Evolutionary conservation across 83 land plant species (phyloP), one percentile per base, ranked within the genome.

Genomic region (Isoetes engelmannii): DNA sequence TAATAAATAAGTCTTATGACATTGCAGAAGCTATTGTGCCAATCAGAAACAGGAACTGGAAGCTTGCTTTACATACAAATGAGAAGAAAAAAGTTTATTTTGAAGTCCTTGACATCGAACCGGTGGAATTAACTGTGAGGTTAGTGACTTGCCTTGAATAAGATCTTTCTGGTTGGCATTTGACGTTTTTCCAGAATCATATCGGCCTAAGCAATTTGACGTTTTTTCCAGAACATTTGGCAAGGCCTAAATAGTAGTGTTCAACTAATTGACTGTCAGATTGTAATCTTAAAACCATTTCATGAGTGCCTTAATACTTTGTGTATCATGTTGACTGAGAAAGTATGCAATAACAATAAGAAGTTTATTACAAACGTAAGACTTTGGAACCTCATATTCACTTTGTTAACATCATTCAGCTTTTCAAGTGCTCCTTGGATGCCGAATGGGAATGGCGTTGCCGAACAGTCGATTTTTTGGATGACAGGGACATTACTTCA

Each of bases 401-500:
- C 0, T 28, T 28, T 28, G 37, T 28, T 28, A 28, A 28, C 2
- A 2, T 28, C 54, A 12, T n/a, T n/a, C 12, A 64, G 99, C 81
- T 94, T 94, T 77, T 89, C 99, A 21, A 94, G 93, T 72, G 69
- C 78, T 56, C 93, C 99, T 51, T 94, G 99, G 99, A 67, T 78
- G 65, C 70, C 79, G 18, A 73, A 81, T 62, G 81, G 81, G 7
- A 69, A 59, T 69, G 75, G 74, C 48, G 65, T 81, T 58, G 82
- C 83, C 18, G 77, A 80, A 54, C 91, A 85, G 56, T 83, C 89
- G 42, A 72, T 83, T 58, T 57, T 78, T 48, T 83, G 82, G 74
- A 75, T 76, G 69, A 82, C 86, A 47, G 64, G 75, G 51, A 80
- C 74, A 55, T 55, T 76, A 51, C 60, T 86, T 55, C 83, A 83